phyloP scores from a whole-genome alignment of 768 basidiomycete species.

The Mycena olivaceomarginata region DNA sequence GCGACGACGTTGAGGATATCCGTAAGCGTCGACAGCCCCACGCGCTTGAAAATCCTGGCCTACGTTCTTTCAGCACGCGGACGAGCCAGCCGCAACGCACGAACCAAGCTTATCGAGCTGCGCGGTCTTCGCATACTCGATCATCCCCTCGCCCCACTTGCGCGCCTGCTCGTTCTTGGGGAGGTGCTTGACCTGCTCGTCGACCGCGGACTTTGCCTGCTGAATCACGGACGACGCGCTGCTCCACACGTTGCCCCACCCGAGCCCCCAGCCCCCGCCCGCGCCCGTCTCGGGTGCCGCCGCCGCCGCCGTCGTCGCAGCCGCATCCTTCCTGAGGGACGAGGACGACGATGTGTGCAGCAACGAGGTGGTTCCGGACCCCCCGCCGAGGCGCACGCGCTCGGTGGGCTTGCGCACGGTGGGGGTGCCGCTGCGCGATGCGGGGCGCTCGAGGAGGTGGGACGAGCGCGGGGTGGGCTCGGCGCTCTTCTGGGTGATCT shows the following conservation, averaged over 20 bases:
- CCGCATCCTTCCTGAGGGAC: constrained; percentile 53
- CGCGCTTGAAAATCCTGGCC: constrained; percentile 94
- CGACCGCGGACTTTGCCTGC: constrained; percentile 91
- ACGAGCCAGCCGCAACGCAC: constrained; percentile 38
- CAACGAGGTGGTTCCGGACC: constrained; percentile 53
- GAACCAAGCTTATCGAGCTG: constrained; percentile 94
- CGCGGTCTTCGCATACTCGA: constrained; percentile 91
- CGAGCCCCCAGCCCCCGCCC: constrained; percentile 73
- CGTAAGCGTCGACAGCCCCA: constrained; percentile 91
- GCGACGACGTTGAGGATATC: constrained; percentile 98
- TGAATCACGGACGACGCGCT: constrained; percentile 91
- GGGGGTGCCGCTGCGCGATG: constrained; percentile 83
- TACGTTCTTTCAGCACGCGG: constrained; percentile 53
- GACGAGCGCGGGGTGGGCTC: constrained; percentile 80
- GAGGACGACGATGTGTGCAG: constrained; percentile 67
- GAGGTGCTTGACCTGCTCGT: constrained; percentile 94
- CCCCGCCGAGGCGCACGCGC: constrained; percentile 77
- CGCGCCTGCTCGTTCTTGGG: constrained; percentile 91
- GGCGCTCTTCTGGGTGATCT: constrained; percentile 94
- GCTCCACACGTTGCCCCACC: constrained; percentile 92
- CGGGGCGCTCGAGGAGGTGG: constrained; percentile 70
- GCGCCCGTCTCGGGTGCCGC: constrained; percentile 44
- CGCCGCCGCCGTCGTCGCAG: constrained; percentile 40
- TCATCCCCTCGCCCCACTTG: constrained; percentile 91
- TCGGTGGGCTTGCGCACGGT: constrained; percentile 85